Evolutionary conservation across 768 basidiomycete species (phyloP), one percentile per base, ranked within the genome.

Genomic region (Leccinum imitatum): DNA sequence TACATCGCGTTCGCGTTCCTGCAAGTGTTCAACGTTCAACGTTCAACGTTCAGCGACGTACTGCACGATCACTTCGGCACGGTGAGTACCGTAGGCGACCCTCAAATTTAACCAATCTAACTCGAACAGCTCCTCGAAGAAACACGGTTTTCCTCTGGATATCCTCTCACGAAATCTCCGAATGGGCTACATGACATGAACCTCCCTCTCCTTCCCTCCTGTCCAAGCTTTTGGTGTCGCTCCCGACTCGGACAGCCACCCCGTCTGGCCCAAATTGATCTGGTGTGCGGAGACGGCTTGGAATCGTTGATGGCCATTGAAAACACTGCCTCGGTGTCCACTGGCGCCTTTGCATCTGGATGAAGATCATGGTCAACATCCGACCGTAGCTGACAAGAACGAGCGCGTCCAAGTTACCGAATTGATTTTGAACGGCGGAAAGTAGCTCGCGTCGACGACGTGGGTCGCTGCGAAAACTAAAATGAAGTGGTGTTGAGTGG

Each of bases 171-270:
- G 6, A 98, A 93, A 3, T 92, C 93, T 59, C 81, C 89, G 2
- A 95, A 93, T 67, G 88, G 92, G 19, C 80, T 98, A 2, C 86
- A 92, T 25, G 95, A 98, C 67, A 95, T 98, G 61, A 92, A 98
- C 6, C 81, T 96, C 1, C 92, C 9, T 31, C 94, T 1, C 95
- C 95, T 2, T 90, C 94, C 0, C 82, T 97, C 33, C 80, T 96
- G 50, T 83, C 86, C 58, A 93, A 92, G 69, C 75, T 87, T 13
- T 75, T 87, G 33, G 81, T 75, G 1, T 75, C 72, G 15, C 65
- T 73, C 27, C 70, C 72, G 30, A 30, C 27, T 30, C 27, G 27
- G 2, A 53, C 72, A 13, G 39, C 72, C 13, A 35, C 73, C 1
- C 60, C 70, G 15, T 66, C 73, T 0, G 67, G 60, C 21, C 60